phyloP scores from a whole-genome alignment of 495 filamentous ascomycete species.

The Neurospora discreta region DNA sequence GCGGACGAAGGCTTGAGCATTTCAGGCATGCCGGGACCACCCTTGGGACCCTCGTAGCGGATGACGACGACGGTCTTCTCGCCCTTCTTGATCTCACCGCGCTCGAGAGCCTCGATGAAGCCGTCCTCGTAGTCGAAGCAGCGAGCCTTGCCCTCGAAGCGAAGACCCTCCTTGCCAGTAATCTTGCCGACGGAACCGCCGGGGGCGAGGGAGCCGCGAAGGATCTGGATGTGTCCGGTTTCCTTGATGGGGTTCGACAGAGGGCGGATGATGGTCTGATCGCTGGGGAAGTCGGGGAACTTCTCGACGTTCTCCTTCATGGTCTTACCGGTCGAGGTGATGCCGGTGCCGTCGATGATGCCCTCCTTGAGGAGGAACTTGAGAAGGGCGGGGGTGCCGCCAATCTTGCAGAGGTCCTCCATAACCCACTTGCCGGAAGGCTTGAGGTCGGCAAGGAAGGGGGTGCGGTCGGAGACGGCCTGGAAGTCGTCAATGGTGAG shows the following conservation, averaged over 20 bases:
- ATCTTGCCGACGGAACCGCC: conserved; percentile 95
- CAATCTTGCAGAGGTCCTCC: conserved; percentile 80
- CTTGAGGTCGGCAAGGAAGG: conserved; percentile 93
- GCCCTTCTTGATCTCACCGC: conserved; percentile 80
- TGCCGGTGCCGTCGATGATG: conserved; percentile 72
- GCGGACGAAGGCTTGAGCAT: conserved; percentile 76
- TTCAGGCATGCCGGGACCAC: conserved; percentile 76
- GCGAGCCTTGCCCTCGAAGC: conserved; percentile 77
- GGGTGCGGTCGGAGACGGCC: conserved; percentile 76
- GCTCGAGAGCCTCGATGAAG: conserved; percentile 68
- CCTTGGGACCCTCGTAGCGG: conserved; percentile 84
- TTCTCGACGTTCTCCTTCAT: conserved; percentile 81
- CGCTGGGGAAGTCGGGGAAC: conserved; percentile 62
- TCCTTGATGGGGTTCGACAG: conserved; percentile 84
- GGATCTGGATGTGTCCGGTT: conserved; percentile 94
- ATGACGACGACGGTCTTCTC: conserved; percentile 98
- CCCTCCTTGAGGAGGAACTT: conserved; percentile 89
- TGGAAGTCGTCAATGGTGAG: conserved; percentile 98
- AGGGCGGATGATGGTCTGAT: conserved; percentile 88
- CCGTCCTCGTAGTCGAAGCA: conserved; percentile 79
- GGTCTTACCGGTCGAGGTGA: conserved; percentile 93
- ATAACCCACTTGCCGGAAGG: conserved; percentile 96
- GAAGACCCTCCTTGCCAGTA: conserved; percentile 91
- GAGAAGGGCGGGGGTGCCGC: conserved; percentile 81
- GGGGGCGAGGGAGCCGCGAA: conserved; percentile 81